Base-by-base conservation (phyloP, 1,139 yeast genomes). In the Lodderomyces orthopsilosis region DNA sequence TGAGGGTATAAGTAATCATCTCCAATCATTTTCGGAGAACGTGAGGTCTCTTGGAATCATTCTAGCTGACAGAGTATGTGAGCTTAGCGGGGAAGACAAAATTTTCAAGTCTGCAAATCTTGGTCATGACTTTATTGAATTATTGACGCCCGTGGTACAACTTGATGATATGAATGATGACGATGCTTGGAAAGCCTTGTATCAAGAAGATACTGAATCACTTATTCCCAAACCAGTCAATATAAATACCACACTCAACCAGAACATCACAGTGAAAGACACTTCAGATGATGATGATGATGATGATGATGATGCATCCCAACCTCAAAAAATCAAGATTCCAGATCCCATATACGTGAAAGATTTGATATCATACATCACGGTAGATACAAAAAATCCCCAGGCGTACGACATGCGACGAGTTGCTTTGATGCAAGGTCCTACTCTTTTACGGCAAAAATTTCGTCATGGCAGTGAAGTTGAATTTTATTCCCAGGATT, bases 311-410 rank as follows among this genome's bases (percentile, higher is more conserved):
- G 84, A 79, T 43, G 78, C 77, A 1, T 62, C 75, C 2, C 48
- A 70, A 30, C 66, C 64, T 3, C 61, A 35, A 6, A 64, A 59
- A 15, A 57, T 62, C 7, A 62, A 57, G n/a, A 63, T 79, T 0
- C 55, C 70, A 0, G 63, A 70, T 4, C 91, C 91, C 0, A 69
- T 83, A 2, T 85, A 83, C 53, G 65, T 85, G 23, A 77, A 79
- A 47, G 87, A 82, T 41, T 61, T 85, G n/a, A 50, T 83, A n/a
- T 63, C 64, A 8, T 85, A 83, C 50, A 57, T 85, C 13, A 56
- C 58, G 9, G 55, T 66, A 0, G 83, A 80, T 42, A 51, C 66
- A 1, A 69, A 69, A 22, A 70, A 68, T 38, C 62, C 66, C 1
- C 61, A 66, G 40, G 77, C 83, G 0, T 76, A 68, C 51, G 83